Conservation (phyloP, 2,329 filamentous ascomycete genomes). For the Aspergillus sp. region DNA sequence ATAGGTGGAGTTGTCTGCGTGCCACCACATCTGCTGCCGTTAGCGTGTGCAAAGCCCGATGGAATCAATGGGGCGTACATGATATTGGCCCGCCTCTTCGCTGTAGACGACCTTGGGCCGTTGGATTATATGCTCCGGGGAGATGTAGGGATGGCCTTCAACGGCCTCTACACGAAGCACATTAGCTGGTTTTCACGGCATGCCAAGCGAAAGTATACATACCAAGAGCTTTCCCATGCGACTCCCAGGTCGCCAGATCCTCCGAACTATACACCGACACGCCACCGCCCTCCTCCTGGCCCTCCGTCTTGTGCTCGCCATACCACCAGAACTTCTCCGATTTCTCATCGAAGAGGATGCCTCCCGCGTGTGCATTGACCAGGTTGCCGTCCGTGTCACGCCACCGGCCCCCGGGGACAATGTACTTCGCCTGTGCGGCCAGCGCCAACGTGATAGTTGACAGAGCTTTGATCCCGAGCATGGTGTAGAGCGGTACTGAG, state of each 20-base stretch:
- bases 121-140: constrained; percentile 58
- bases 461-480: constrained; percentile 2
- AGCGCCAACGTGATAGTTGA: constrained; percentile 3
- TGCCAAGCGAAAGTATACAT: constrained; percentile 3
- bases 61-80: constrained; percentile 39
- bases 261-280: constrained; percentile 61
- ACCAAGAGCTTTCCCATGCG: constrained; percentile 58
- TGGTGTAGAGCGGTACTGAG: neutral
- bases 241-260: constrained; percentile 60
- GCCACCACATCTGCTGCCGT: constrained; percentile 55
- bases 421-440: constrained; percentile 49
- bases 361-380: constrained; percentile 62
- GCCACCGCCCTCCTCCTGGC: constrained; percentile 59
- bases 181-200: neutral
- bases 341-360: constrained; percentile 52
- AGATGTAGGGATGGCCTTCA: constrained; percentile 56
- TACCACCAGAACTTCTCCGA: constrained; percentile 61
- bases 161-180: constrained; percentile 47
- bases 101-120: constrained; percentile 63
- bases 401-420: constrained; percentile 63
- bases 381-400: constrained; percentile 59
- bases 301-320: constrained; percentile 61
- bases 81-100: constrained; percentile 54
- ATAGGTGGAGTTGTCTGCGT: constrained; percentile 59
- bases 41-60: neutral